phyloP scores from a whole-genome alignment of 768 basidiomycete species.

The Lactarius sanguifluus region DNA sequence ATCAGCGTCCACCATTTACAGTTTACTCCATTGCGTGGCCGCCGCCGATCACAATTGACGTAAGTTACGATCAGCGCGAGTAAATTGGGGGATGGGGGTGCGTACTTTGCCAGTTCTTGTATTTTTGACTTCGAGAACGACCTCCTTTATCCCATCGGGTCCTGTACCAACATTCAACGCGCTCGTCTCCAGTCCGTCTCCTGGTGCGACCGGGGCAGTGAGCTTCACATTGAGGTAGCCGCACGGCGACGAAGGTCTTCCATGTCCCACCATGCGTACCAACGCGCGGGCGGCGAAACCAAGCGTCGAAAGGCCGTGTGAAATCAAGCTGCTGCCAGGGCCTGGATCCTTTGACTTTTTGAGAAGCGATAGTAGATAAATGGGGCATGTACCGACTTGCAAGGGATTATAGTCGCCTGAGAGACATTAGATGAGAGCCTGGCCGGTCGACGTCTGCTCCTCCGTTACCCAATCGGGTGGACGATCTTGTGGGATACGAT shows the following conservation, averaged over 20 bases:
- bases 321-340: conserved; percentile 72
- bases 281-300: conserved; percentile 77
- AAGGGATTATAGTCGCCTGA: conserved; percentile 54
- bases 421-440: conserved; percentile 48
- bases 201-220: conserved; percentile 81
- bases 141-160: conserved; percentile 39
- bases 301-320: conserved; percentile 80
- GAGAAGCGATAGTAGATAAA: not conserved
- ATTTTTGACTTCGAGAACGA: conserved; percentile 43
- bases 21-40: not conserved
- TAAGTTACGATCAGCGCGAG: not conserved
- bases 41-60: not conserved
- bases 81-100: too few relatives aligned
- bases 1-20: not conserved
- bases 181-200: conserved; percentile 74
- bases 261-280: conserved; percentile 58
- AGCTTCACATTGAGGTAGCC: conserved; percentile 68
- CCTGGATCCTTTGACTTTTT: conserved; percentile 71
- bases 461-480: conserved; percentile 43
- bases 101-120: conserved; percentile 42
- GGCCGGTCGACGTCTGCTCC: conserved; percentile 43
- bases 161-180: conserved; percentile 72
- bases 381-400: conserved; percentile 41
- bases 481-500: conserved; percentile 40
- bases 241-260: conserved; percentile 59